Conservation (phyloP, 208 protist species). For the Wallacemonas sp. region DNA sequence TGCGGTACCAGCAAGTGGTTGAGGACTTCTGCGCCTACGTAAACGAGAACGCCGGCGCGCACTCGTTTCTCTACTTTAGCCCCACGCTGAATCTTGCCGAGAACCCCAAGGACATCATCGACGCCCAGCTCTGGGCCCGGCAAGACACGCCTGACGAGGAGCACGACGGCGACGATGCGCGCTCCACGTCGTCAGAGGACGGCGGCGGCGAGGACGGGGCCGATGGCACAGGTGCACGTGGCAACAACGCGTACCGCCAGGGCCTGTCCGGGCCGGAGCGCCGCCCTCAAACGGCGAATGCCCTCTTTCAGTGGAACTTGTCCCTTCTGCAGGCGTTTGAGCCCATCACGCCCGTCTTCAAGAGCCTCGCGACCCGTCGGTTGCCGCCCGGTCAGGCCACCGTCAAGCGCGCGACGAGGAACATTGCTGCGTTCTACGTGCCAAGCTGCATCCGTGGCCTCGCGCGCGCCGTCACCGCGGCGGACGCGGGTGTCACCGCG, state of each 20-base stretch:
- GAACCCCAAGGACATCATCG: conserved; percentile 46
- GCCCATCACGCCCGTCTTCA: not conserved
- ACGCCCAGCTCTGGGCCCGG: not conserved
- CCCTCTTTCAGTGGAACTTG: conserved; percentile 3
- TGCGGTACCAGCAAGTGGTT: conserved; percentile 55
- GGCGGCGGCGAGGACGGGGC: not conserved
- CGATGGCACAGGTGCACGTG: not conserved
- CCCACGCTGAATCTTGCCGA: conserved; percentile 66
- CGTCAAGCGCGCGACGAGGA: not conserved
- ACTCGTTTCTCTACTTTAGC: conserved; percentile 71
- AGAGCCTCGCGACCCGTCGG: not conserved
- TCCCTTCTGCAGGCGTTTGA: conserved; percentile 27
- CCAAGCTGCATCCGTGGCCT: conserved; percentile 70
- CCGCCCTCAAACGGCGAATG: not conserved
- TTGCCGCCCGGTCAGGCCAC: not conserved
- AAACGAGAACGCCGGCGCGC: conserved; percentile 20
- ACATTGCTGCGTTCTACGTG: conserved; percentile 27
- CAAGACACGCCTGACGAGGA: not conserved
- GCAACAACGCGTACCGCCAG: not conserved
- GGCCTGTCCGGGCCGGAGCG: not conserved
- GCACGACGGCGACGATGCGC: not conserved
- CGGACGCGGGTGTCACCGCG: not conserved
- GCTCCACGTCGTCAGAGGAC: not conserved
- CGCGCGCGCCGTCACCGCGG: conserved; percentile 15
- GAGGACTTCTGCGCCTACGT: conserved; percentile 51